phyloP scores from a whole-genome alignment of 805 yeast genomes.

The Lipomyces yamadae region DNA sequence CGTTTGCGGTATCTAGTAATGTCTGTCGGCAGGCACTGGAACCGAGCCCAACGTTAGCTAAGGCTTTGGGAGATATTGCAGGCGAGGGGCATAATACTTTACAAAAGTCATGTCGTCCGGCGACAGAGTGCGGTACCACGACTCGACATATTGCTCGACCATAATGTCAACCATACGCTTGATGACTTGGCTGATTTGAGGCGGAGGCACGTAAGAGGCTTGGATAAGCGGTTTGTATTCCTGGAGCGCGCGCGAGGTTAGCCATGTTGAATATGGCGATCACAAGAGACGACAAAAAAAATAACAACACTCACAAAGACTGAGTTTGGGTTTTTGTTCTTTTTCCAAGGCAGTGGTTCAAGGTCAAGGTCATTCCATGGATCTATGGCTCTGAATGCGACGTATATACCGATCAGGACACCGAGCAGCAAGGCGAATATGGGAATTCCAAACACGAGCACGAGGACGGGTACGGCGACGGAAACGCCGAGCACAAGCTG shows the following conservation, averaged over 20 bases:
- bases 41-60: background rate
- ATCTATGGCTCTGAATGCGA: slow-evolving; percentile 28
- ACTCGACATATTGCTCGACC: slow-evolving; percentile 28
- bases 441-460: slow-evolving; percentile 30
- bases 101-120: slow-evolving; percentile 28
- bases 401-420: slow-evolving; percentile 21
- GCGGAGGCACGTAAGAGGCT: slow-evolving; percentile 21
- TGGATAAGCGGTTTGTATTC: slow-evolving; percentile 27
- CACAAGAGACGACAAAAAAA: too few species aligned
- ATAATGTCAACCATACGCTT: slow-evolving; percentile 30
- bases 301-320: too few species aligned
- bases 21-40: slow-evolving; percentile 31
- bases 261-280: background rate
- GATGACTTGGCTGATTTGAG: slow-evolving; percentile 23
- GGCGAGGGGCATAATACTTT: slow-evolving; percentile 6
- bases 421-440: slow-evolving; percentile 33
- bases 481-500: slow-evolving; percentile 23
- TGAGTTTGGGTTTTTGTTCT: background rate
- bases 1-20: slow-evolving; percentile 48
- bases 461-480: slow-evolving; percentile 17
- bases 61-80: background rate
- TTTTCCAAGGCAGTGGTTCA: slow-evolving; percentile 31
- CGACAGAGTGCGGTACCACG: slow-evolving; percentile 23
- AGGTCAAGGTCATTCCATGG: slow-evolving; percentile 21
- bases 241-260: background rate